Percentiles rank a stretch among this genome's conserved stretches.
phyloP scores from a whole-genome alignment of 2,329 filamentous ascomycete species.

The Diaporthe ilicicola region DNA sequence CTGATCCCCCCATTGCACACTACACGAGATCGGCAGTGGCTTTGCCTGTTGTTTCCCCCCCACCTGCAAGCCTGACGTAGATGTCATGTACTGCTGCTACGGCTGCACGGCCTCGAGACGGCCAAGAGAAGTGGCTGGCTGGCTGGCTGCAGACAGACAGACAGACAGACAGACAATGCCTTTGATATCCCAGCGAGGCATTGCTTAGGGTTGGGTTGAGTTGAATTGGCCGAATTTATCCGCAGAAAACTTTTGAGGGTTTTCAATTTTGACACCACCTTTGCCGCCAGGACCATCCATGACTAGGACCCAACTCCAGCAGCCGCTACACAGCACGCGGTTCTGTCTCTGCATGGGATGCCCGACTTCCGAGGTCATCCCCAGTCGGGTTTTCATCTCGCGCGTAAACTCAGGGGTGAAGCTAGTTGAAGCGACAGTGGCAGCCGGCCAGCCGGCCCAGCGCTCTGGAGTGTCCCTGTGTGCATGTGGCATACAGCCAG shows the following conservation, averaged over 20 bases:
- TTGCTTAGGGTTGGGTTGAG: background rate
- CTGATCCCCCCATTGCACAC: background rate
- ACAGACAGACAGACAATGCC: background rate
- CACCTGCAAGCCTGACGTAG: background rate
- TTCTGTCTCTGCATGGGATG: background rate
- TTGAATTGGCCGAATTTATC: constrained; percentile 5
- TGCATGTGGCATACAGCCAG: background rate
- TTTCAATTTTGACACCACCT: background rate
- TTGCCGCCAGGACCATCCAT: constrained; percentile 10
- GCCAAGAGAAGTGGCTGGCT: constrained; percentile 6
- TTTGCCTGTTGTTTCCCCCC: background rate
- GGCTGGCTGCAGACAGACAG: background rate
- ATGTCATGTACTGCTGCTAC: background rate
- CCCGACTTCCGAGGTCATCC: constrained; percentile 9
- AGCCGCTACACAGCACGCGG: background rate
- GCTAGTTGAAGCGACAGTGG: background rate
- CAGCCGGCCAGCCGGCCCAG: background rate
- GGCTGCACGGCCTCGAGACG: background rate
- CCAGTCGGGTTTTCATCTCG: constrained; percentile 10
- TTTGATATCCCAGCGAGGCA: background rate
- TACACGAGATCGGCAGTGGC: background rate
- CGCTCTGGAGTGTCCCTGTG: background rate
- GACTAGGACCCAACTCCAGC: background rate
- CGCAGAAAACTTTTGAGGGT: constrained; percentile 10
- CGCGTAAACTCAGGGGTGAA: background rate